Evolutionary conservation across 2,329 filamentous ascomycete genomes (phyloP), one percentile per base, ranked within the genome.

Genomic region (Trichoderma koningii): DNA sequence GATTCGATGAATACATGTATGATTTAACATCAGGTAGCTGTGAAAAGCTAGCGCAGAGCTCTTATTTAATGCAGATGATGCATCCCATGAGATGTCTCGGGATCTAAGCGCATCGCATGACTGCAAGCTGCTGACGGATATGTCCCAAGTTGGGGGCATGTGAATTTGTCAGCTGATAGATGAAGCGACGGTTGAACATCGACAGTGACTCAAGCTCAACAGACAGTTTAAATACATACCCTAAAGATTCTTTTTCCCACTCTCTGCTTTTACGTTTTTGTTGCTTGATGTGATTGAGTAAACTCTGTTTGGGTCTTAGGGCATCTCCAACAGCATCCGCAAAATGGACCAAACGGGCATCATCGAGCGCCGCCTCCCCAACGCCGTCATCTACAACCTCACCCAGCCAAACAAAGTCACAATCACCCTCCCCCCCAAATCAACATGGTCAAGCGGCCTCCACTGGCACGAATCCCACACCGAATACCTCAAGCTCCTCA

Each of bases 381-480:
- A 70, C 3, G 69, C 66, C 0, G 70, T 73, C 4, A 68, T 26
- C 3, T 73, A 74, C 28, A 65, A 82, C 68, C 76, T 83, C 21
- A 76, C 79, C 0, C 63, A 66, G 5, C 68, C 70, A 1, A 71
- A 72, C 42, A 71, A 76, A 38, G 78, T 80, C 12, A 79, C 75
- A 6, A 81, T 83, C 59, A 77, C 76, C 1, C 74, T 83, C 0
- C 81, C 81, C 0, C 60, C 67, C 0, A 66, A 70, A 9, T 83
- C 81, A 1, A 73, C 72, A 3, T 84, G 82, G 82, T 77, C 79
- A 9, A 81, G 79, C 47, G 80, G 79, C 1, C 73, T 81, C 10
- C 82, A 84, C 69, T 84, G 80, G 77, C 82, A 84, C 67, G 76
- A 78, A 62, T 69, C 68, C 2, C 81, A 83, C 68, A 78, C 75